Evolutionary conservation across 2,329 filamentous ascomycete genomes (phyloP).

Genomic region (Neonectria ditissima): DNA sequence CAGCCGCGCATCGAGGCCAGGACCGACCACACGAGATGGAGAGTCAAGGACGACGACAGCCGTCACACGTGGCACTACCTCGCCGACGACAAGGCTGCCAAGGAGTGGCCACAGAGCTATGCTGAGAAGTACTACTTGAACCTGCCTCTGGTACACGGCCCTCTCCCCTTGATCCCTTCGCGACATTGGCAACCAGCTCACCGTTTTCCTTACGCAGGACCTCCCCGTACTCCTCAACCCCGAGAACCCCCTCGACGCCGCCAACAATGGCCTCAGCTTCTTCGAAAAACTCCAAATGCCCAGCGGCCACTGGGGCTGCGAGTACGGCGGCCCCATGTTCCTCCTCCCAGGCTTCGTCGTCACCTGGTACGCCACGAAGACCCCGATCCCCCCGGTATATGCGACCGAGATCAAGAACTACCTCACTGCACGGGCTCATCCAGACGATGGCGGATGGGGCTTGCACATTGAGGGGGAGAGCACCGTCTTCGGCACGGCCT

Average conservation of each 20-base stretch:
- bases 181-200: background rate
- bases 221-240: slow-evolving; percentile 78
- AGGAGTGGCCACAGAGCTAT: slow-evolving; percentile 84
- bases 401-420: slow-evolving; percentile 94
- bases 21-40: slow-evolving; percentile 87
- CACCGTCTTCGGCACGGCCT: slow-evolving; percentile 86
- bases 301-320: slow-evolving; percentile 94
- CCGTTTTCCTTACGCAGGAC: slow-evolving; percentile 61
- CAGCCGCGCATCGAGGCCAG: slow-evolving; percentile 63
- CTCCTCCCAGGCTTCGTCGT: slow-evolving; percentile 87
- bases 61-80: slow-evolving; percentile 96
- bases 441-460: slow-evolving; percentile 95
- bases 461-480: slow-evolving; percentile 95
- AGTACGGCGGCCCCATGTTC: slow-evolving; percentile 98
- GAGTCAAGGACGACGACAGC: slow-evolving; percentile 83
- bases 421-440: slow-evolving; percentile 84
- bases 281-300: slow-evolving; percentile 90
- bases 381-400: slow-evolving; percentile 82
- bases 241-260: slow-evolving; percentile 79
- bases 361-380: slow-evolving; percentile 89
- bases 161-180: background rate
- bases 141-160: slow-evolving; percentile 73
- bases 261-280: slow-evolving; percentile 86
- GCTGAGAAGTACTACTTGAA: slow-evolving; percentile 94
- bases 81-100: slow-evolving; percentile 74